phyloP scores from a whole-genome alignment of 805 yeast genomes.

The Ogataea angusta region DNA sequence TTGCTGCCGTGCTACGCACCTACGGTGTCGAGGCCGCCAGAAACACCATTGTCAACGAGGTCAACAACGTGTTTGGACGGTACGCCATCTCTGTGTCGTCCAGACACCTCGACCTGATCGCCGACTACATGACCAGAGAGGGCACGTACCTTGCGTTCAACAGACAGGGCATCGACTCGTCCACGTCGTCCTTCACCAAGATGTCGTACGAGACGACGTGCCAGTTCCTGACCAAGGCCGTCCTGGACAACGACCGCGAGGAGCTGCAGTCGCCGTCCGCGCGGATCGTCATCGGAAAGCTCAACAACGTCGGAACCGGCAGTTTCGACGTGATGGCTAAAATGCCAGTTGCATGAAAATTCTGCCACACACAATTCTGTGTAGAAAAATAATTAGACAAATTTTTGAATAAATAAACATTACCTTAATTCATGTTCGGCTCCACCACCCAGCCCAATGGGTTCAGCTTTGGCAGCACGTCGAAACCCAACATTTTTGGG shows the following conservation, averaged over 20 bases:
- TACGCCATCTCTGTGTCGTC: slow-evolving; percentile 91
- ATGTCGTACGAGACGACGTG: slow-evolving; percentile 99
- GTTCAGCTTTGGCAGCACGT: slow-evolving; percentile 22
- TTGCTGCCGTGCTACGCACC: slow-evolving; percentile 81
- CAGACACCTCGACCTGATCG: slow-evolving; percentile 94
- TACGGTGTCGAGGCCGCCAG: slow-evolving; percentile 99
- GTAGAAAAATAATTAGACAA: slow-evolving; percentile 10
- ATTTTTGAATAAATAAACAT: slow-evolving; percentile 5
- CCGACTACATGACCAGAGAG: slow-evolving; percentile 99
- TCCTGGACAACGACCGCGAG: slow-evolving; percentile 86
- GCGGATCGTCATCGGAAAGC: slow-evolving; percentile 85
- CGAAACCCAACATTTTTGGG: slow-evolving; percentile 25
- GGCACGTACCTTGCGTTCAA: slow-evolving; percentile 95
- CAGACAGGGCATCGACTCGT: slow-evolving; percentile 96
- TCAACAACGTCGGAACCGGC: slow-evolving; percentile 93
- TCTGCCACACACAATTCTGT: slow-evolving; percentile 5
- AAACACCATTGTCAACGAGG: slow-evolving; percentile 93
- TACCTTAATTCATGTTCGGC: slow-evolving; percentile 22
- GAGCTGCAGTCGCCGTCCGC: slow-evolving; percentile 90
- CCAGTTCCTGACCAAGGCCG: slow-evolving; percentile 95
- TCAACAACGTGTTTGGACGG: slow-evolving; percentile 91
- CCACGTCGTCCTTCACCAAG: slow-evolving; percentile 95
- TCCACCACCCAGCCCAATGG: slow-evolving; percentile 22
- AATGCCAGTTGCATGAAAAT: slow-evolving; percentile 34
- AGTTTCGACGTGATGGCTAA: slow-evolving; percentile 75